Evolutionary conservation across 305 asterid species (phyloP), one percentile per base, ranked within the genome.

Genomic region (Fraxinus sp.): DNA sequence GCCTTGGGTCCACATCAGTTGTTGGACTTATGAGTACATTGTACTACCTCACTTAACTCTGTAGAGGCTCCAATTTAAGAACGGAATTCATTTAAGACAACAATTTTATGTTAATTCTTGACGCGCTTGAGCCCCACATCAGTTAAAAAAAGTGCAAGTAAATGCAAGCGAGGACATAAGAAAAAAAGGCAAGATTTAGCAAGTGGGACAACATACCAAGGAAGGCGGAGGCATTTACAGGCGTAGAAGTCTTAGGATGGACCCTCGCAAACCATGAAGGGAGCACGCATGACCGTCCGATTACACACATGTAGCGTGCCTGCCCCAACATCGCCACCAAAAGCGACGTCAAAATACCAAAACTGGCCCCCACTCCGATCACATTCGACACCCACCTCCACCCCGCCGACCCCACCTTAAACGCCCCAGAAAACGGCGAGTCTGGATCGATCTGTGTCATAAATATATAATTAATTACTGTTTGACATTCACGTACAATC

Each of bases 251-350:
- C 35, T 87, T 88, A 4, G 89, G 91, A 84, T 95, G 97, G 84
- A 95, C 94, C 91, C 76, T 88, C 14, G 99, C 98, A 74, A 95
- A 95, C 99, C 98, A 94, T 0, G 92, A 28, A 3, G 99, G 99
- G 84, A 92, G 90, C 74, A 95, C 94, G 75, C 92, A 87, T 7
- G 99, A 93, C 86, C 98, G 90, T 57, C 99, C 98, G 89, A 95
- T 95, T 80, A 95, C 98, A 64, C 98, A 95, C 98, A 94, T 91
- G 90, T 95, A 95, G 36, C 99, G 93, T 1, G 98, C 97, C 79
- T 95, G 99, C 2, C 99, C 99, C 89, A 95, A 82, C 99, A 95
- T 95, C 41, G 99, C 86, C 83, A 94, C 98, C 88, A 94, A 87
- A 81, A 95, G 82, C 37, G 99, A 95, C 85, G 99, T 93, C 79